phyloP scores from a whole-genome alignment of 164 flowering plant genomes.

The Hamamelis virginiana region DNA sequence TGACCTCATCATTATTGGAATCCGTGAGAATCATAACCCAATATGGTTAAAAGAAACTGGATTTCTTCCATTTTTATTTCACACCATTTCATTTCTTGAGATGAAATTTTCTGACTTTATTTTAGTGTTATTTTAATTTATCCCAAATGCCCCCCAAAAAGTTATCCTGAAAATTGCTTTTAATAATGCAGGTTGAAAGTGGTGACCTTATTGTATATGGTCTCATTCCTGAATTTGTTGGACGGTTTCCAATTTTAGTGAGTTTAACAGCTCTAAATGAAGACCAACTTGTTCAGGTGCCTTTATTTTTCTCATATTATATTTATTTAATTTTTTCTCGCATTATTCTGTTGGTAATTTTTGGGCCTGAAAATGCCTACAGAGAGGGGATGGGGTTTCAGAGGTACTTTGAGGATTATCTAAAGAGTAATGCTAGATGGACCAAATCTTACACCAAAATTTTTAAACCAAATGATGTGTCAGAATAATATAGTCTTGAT shows the following conservation, averaged over 20 bases:
- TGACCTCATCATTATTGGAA: conserved; percentile 84
- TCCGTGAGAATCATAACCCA: conserved; percentile 46
- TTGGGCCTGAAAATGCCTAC: background rate
- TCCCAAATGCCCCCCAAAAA: background rate
- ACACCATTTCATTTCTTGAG: background rate
- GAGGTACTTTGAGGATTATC: background rate
- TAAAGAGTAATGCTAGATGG: too few species aligned
- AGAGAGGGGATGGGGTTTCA: background rate
- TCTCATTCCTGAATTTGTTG: conserved; percentile 96
- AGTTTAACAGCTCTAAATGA: conserved; percentile 88
- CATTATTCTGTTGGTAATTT: background rate
- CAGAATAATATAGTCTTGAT: too few species aligned
- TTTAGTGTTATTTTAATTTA: background rate
- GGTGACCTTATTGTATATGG: conserved; percentile 93
- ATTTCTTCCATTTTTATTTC: background rate
- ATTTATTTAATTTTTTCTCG: background rate
- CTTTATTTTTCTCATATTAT: background rate
- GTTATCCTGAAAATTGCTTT: background rate
- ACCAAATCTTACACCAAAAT: too few species aligned
- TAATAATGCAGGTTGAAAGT: conserved; percentile 77
- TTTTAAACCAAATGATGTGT: too few species aligned
- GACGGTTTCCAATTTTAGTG: conserved; percentile 93
- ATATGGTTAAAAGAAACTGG: background rate
- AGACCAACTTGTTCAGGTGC: conserved; percentile 93
- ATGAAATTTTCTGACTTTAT: background rate